A percentile compares a stretch with the other conserved stretches of the same genome.
These are phyloP conservation scores for Cladosporium oxysporum DNA, from an alignment of 2,329 filamentous ascomycete genomes.

Conservation along the genomic window DNA sequence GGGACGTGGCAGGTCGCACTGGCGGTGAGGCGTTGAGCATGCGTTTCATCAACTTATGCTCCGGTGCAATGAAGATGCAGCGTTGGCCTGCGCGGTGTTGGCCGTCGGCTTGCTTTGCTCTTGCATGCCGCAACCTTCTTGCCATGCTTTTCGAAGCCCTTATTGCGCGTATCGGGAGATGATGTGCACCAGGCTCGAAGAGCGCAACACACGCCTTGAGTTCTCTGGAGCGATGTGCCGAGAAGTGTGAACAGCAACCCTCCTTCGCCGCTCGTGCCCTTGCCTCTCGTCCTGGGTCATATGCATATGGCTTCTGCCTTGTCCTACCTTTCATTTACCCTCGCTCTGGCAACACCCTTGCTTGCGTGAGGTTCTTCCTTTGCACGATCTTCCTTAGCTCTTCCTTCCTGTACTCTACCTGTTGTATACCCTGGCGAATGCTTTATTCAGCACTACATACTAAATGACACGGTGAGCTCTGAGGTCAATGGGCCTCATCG, in stretches of 20 bases:
- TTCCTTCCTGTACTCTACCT: slow-evolving; percentile 18
- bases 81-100: slow-evolving; percentile 4
- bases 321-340: slow-evolving; percentile 19
- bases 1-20: slow-evolving; percentile 19
- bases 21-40: slow-evolving; percentile 1
- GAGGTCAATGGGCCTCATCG: slow-evolving; percentile 38
- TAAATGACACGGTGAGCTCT: slow-evolving; percentile 19
- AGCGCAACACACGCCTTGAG: not conserved
- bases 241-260: not conserved
- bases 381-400: not conserved
- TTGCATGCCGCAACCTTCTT: slow-evolving; percentile 8
- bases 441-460: slow-evolving; percentile 9
- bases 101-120: slow-evolving; percentile 15
- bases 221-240: not conserved
- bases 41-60: slow-evolving; percentile 11
- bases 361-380: not conserved
- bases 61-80: slow-evolving; percentile 16
- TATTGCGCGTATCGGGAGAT: not conserved
- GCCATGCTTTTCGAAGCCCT: not conserved
- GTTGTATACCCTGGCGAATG: slow-evolving; percentile 5
- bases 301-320: slow-evolving; percentile 12
- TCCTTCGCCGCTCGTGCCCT: slow-evolving; percentile 13
- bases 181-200: not conserved
- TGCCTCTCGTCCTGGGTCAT: slow-evolving; percentile 7
- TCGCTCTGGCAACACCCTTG: slow-evolving; percentile 11